Conservation (phyloP, 1,284 basidiomycete species). For the Ustilago shanxiensis region DNA sequence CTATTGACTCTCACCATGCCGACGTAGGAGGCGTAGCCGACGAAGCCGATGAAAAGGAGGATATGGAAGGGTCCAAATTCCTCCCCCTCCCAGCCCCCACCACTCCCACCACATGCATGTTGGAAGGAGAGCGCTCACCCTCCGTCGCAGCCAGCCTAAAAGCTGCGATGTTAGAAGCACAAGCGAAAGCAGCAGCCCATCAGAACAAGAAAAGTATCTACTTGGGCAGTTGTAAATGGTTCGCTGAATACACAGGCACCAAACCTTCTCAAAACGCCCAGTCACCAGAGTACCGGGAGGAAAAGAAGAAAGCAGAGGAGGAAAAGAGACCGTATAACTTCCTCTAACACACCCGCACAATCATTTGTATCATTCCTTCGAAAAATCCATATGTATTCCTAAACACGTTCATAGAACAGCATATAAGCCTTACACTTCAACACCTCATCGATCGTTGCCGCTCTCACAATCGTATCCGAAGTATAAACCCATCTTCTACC, state of each 20-base stretch:
- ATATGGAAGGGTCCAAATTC: not conserved
- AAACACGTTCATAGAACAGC: constrained; percentile 82
- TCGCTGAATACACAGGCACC: constrained; percentile 10
- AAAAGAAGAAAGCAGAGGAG: not conserved
- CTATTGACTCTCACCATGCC: not conserved
- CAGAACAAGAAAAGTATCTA: constrained; percentile 33
- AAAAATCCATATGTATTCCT: not conserved
- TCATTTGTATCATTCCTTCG: not conserved
- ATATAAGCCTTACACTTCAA: constrained; percentile 90
- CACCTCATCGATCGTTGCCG: constrained; percentile 86
- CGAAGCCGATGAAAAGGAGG: not conserved
- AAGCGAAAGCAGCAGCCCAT: constrained; percentile 22
- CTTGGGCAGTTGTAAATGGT: constrained; percentile 34
- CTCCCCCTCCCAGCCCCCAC: not conserved
- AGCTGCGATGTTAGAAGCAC: constrained; percentile 46
- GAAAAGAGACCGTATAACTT: constrained; percentile 23
- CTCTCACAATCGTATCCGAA: constrained; percentile 82
- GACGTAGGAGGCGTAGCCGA: not conserved
- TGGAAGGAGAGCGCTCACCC: constrained; percentile 32
- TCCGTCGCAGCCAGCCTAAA: constrained; percentile 25
- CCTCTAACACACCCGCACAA: constrained; percentile 11
- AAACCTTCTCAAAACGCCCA: not conserved
- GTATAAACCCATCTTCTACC: constrained; percentile 86
- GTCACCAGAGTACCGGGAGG: not conserved
- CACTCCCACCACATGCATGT: not conserved